phyloP scores from a whole-genome alignment of 331 rosid species.

The Cydonia oblonga region DNA sequence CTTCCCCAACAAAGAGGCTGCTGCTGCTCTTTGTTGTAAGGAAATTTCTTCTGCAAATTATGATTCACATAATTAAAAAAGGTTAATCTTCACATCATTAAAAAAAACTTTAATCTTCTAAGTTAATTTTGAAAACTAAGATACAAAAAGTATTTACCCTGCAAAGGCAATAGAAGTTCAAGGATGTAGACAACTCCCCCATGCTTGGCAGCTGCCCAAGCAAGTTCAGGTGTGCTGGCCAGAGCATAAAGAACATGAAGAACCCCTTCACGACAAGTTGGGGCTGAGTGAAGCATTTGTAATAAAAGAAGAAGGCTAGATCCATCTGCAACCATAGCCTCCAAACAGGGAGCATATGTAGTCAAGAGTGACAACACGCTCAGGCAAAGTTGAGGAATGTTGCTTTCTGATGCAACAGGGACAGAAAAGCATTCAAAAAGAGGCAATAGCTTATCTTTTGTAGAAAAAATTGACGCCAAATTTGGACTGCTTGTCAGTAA shows the following conservation, averaged over 20 bases:
- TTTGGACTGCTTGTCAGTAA: conserved; percentile 73
- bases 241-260: conserved; percentile 96
- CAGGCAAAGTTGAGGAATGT: conserved; percentile 89
- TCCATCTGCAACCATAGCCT: conserved; percentile 99
- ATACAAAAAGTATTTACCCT: conserved; percentile 36
- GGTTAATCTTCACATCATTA: conserved; percentile 4
- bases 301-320: conserved; percentile 87
- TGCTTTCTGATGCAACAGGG: conserved; percentile 63
- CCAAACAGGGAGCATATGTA: conserved; percentile 94
- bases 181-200: conserved; percentile 98
- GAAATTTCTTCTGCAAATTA: conserved; percentile 71
- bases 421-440: conserved; percentile 96
- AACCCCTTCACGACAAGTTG: conserved; percentile 93
- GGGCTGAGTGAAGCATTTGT: conserved; percentile 90
- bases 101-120: conserved; percentile 1
- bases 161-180: conserved; percentile 85
- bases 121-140: conserved; percentile 4
- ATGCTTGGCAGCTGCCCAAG: conserved; percentile 99
- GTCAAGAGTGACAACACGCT: conserved; percentile 85
- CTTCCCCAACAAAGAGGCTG: conserved; percentile 93
- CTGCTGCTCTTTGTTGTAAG: conserved; percentile 90
- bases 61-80: conserved; percentile 14
- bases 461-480: conserved; percentile 89
- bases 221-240: conserved; percentile 91
- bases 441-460: conserved; percentile 82